Evolutionary conservation across 208 protist genomes (phyloP).

Genomic region (Leishmania major): DNA sequence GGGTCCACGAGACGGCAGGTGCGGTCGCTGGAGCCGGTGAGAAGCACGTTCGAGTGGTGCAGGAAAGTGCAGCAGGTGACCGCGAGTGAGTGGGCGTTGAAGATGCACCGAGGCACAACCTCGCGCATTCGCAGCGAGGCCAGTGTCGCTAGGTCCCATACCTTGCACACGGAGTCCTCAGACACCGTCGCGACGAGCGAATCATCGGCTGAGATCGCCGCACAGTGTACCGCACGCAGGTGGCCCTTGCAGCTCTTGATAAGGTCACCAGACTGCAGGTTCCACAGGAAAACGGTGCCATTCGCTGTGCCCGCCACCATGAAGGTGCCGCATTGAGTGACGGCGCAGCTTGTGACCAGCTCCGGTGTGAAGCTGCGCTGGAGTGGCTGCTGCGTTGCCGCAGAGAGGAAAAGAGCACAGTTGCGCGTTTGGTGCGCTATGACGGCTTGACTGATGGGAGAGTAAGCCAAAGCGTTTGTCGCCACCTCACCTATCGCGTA

Average conservation of each 20-base stretch:
- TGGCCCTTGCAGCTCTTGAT: slow-evolving; percentile 69
- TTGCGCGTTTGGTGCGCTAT: slow-evolving; percentile 53
- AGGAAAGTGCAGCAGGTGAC: slow-evolving; percentile 74
- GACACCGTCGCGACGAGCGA: slow-evolving; percentile 75
- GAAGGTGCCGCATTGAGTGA: slow-evolving; percentile 64
- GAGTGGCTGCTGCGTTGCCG: slow-evolving; percentile 67
- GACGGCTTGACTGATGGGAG: slow-evolving; percentile 37
- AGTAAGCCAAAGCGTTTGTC: slow-evolving; percentile 50
- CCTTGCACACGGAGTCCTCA: slow-evolving; percentile 77
- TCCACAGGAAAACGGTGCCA: slow-evolving; percentile 81
- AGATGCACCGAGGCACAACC: slow-evolving; percentile 36
- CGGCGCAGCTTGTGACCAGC: slow-evolving; percentile 48
- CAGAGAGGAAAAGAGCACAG: slow-evolving; percentile 65
- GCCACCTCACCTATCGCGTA: slow-evolving; percentile 42
- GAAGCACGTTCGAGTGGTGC: slow-evolving; percentile 40
- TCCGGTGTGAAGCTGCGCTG: slow-evolving; percentile 76
- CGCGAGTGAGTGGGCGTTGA: slow-evolving; percentile 71
- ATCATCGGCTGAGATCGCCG: slow-evolving; percentile 55
- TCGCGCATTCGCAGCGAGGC: slow-evolving; percentile 33
- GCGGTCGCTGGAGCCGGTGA: slow-evolving; percentile 72
- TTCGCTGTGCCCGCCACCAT: slow-evolving; percentile 59
- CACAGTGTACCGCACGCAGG: slow-evolving; percentile 52
- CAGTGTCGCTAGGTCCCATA: slow-evolving; percentile 61
- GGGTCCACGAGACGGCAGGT: slow-evolving; percentile 75
- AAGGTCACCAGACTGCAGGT: slow-evolving; percentile 62